Conservation (phyloP, 2,329 filamentous ascomycete genomes). For the Fusarium sp. region DNA sequence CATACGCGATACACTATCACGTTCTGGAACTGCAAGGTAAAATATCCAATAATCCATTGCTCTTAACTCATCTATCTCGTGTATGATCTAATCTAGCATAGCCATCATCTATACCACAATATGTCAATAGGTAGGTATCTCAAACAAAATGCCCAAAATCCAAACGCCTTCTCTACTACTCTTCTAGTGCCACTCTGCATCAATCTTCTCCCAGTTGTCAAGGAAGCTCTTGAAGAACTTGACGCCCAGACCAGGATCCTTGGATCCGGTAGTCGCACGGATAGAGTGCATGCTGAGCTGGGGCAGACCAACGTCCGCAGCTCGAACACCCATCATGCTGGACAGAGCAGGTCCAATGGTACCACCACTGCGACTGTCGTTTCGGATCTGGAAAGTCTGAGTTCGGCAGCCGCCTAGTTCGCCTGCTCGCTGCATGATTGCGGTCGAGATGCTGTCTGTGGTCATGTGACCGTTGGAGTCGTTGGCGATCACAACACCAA, state of each 20-base stretch:
- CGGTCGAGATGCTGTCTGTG: constrained; percentile 86
- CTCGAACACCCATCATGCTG: constrained; percentile 81
- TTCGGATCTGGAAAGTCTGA: constrained; percentile 94
- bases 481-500: constrained; percentile 82
- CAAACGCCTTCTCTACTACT: constrained; percentile 13
- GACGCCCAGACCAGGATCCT: constrained; percentile 90
- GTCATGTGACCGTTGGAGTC: constrained; percentile 98
- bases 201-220: constrained; percentile 86
- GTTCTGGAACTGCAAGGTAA: background rate
- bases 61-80: constrained; percentile 9
- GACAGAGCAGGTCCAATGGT: constrained; percentile 95
- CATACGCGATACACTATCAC: too few species aligned
- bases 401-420: constrained; percentile 77
- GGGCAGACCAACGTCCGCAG: constrained; percentile 88
- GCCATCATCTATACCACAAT: constrained; percentile 14
- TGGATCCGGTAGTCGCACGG: constrained; percentile 84
- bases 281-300: constrained; percentile 96
- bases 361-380: constrained; percentile 88
- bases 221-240: constrained; percentile 91
- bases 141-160: constrained; percentile 4
- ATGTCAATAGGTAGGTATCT: constrained; percentile 27
- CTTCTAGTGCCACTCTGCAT: constrained; percentile 75
- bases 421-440: constrained; percentile 82
- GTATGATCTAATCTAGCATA: constrained; percentile 11
- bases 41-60: background rate